A percentile compares a stretch with the other conserved stretches of the same genome.
Conservation (phyloP, 2,329 filamentous ascomycete species). For the Talaromyces pinophilus region DNA sequence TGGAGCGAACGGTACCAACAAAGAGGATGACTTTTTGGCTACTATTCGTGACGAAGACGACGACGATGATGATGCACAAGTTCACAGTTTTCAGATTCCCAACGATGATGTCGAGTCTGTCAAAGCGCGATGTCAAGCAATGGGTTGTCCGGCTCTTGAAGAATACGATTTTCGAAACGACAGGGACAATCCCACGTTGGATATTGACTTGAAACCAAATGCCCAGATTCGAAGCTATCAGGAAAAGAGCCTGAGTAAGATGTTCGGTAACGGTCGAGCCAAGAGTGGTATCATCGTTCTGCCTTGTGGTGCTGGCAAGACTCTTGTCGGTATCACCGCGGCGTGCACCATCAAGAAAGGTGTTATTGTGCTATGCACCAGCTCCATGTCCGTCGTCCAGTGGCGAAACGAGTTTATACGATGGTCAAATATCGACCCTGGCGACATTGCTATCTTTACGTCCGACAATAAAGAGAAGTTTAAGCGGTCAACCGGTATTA, state of each 20-base stretch:
- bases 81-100: conserved; percentile 90
- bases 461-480: conserved; percentile 88
- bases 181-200: conserved; percentile 80
- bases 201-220: conserved; percentile 87
- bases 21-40: conserved; percentile 69
- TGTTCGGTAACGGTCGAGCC: conserved; percentile 97
- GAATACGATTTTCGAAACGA: conserved; percentile 98
- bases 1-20: conserved; percentile 42
- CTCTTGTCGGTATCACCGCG: conserved; percentile 94
- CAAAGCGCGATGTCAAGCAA: conserved; percentile 82
- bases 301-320: conserved; percentile 95
- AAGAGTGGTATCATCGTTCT: conserved; percentile 97
- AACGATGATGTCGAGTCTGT: conserved; percentile 81
- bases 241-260: conserved; percentile 96
- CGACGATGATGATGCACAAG: conserved; percentile 78
- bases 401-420: conserved; percentile 97
- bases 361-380: conserved; percentile 91
- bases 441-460: conserved; percentile 92
- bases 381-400: conserved; percentile 95
- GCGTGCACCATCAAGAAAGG: conserved; percentile 98
- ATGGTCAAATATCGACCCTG: conserved; percentile 96
- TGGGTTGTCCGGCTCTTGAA: conserved; percentile 85
- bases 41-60: conserved; percentile 74
- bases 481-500: conserved; percentile 86
- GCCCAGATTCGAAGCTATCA: conserved; percentile 93